Conservation (phyloP, 371 early-diverging fungal species). For the Actinomucor elegans region DNA sequence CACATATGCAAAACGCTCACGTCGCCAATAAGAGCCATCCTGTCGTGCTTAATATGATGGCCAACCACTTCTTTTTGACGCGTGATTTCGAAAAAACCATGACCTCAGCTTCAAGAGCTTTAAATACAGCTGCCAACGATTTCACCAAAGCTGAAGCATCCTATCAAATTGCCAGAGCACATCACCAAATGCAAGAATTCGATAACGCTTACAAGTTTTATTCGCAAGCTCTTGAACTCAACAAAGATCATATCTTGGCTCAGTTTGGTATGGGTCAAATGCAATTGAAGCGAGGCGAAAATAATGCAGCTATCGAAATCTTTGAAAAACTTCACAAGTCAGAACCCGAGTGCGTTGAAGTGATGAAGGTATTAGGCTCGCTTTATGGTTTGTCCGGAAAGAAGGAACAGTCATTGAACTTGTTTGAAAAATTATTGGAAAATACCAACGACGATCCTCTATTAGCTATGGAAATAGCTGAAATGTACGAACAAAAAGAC, state of each 20-base stretch:
- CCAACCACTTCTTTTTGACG: constrained; percentile 57
- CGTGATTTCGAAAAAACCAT: constrained; percentile 53
- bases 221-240: constrained; percentile 63
- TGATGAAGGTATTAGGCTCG: constrained; percentile 64
- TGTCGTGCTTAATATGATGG: constrained; percentile 54
- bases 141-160: constrained; percentile 61
- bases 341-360: constrained; percentile 65
- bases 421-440: constrained; percentile 59
- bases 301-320: constrained; percentile 62
- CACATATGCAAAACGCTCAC: constrained; percentile 55
- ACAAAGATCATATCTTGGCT: constrained; percentile 68
- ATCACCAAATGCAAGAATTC: constrained; percentile 61
- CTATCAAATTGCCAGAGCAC: constrained; percentile 60
- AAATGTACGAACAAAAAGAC: constrained; percentile 60
- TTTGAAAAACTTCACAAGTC: constrained; percentile 72
- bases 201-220: constrained; percentile 75
- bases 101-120: constrained; percentile 47
- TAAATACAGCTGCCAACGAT: constrained; percentile 46
- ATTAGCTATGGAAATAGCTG: constrained; percentile 62
- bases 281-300: constrained; percentile 50
- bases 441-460: constrained; percentile 56
- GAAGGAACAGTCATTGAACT: constrained; percentile 61
- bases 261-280: constrained; percentile 83
- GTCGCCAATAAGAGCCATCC: constrained; percentile 48
- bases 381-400: constrained; percentile 66